Evolutionary conservation across 139 green algal species (phyloP), one percentile per base, ranked within the genome.

Genomic region (Picochlorum sp.): DNA sequence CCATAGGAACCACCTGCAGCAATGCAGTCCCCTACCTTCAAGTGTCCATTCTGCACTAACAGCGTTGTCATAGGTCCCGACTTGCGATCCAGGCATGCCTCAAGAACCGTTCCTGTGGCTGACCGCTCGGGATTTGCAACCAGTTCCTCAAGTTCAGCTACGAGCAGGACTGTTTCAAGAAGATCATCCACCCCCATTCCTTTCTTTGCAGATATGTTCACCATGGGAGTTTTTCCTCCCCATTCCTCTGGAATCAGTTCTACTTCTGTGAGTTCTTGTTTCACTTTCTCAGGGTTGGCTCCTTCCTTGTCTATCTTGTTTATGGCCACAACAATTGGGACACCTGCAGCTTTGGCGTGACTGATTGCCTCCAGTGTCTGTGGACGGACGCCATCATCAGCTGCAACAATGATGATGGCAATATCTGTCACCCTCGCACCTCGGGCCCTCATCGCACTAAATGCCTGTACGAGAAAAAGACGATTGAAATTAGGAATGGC

Each of bases 301-400:
- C 86, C 90, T 52, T 86, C 81, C 82, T 97, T 97, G 83, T 98
- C 92, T 4, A 95, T 81, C 75, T 95, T 96, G 77, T 92, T 94
- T 69, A 93, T 89, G 56, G 78, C 81, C 7, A 87, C 68, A 20
- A 90, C 66, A 51, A 98, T 95, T 62, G 94, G 93, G 50, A 99
- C 94, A 1, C 80, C 81, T 3, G 91, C 83, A 3, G 92, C 88
- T 70, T 91, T 81, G 4, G 94, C 94, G 70, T 98, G 94, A 18
- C 65, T 74, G 60, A 98, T 84, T 9, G 94, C 94, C 69, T 99
- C 94, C 1, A 84, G 54, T 3, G 94, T 98, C 81, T 99, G 94
- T 34, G 94, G 94, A 62, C 84, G 79, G 59, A 98, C 88, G 15
- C 94, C 94, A 64, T 98, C 94, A 68, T 98, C 91, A 9, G 93